Evolutionary conservation across 176 grass and related monocot genomes (phyloP), one percentile per base, ranked within the genome.

Genomic region (Paspalum vaginatum): DNA sequence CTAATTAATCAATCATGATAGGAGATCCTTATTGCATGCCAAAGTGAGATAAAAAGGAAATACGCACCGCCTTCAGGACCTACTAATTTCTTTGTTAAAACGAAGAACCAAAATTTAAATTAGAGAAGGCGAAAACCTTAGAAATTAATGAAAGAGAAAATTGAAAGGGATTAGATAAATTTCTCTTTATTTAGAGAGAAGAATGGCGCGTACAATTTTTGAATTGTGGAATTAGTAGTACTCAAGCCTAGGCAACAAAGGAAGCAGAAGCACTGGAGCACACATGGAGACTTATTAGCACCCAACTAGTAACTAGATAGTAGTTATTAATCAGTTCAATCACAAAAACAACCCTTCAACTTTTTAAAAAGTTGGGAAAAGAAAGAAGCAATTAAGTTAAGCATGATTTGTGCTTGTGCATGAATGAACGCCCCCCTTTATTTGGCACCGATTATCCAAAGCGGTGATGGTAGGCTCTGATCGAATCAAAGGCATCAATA

Each of bases 401-500:
- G 20, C 52, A 59, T 59, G 4, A 25, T 25, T 13, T 25, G 56
- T 59, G 56, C 21, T 12, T 13, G n/a, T 59, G 56, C 10, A 10
- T 25, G 9, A 11, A 10, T 25, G 9, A 25, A 24, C 21, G 21
- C 56, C 21, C 25, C 24, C 9, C 21, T 55, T 55, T 8, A 55
- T 55, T 55, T 20, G 52, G 20, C 53, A 56, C 53, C 53, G 20
- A 43, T 43, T 7, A 62, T 62, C 26, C 60, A 62, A 62, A 62
- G 60, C 61, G 17, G 13, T 38, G n/a, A 47, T 47, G 43, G 11
- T 68, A 69, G 40, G 65, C 15, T 69, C 10, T 20, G 52, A 57
- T 66, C 69, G 8, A 46, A 56, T 74, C 57, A 14, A 32, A 32
- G 24, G 41, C 25, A n/a, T 64, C 75, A 21, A 78, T 63, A 64